Base-by-base conservation (phyloP, 2,329 filamentous ascomycete genomes). In the Colletotrichum sublineola region DNA sequence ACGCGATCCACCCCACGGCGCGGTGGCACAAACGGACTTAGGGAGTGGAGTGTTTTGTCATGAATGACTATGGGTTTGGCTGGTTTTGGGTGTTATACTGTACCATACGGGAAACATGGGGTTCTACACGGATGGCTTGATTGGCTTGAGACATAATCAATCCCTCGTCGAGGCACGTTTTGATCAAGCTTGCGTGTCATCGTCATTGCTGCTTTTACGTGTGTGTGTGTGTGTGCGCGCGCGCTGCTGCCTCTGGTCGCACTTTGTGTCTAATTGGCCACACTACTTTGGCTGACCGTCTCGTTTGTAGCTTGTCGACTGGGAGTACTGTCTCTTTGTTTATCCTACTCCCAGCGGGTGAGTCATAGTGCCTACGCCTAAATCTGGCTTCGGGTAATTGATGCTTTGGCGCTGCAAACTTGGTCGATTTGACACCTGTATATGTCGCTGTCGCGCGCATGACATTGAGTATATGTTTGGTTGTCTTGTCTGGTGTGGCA, bases 41-140 rank as follows among this genome's bases (percentile, higher is more conserved):
- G 76, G 76, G 76, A 75, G 74, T 76, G 81, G 80, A 82, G 80
- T 83, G 82, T 73, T 74, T 73, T 74, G 74, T 79, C 77, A 84
- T 79, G 81, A 83, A 75, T 80, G 81, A 82, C 79, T 80, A 82
- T 77, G 82, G 82, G 78, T 82, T 80, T 79, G 81, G 81, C 77
- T 81, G 82, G 79, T 82, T 83, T 83, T 80, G 76, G 81, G 82
- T 82, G 80, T 83, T 84, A 67, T 74, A 76, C 70, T 83, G 82
- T 84, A 83, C 78, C 80, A 83, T 84, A 84, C 75, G 81, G 82
- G 81, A 81, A 82, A 79, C 69, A 80, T 74, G 78, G 79, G 78
- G 75, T 80, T 81, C 77, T 67, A 67, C 77, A 82, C 77, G 76
- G 72, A 76, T 75, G 67, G 67, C 46, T 73, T 73, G 70, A 67